These are phyloP conservation scores for Cyathus olla DNA, from an alignment of 1,284 basidiomycete genomes.

Conservation along the genomic window DNA sequence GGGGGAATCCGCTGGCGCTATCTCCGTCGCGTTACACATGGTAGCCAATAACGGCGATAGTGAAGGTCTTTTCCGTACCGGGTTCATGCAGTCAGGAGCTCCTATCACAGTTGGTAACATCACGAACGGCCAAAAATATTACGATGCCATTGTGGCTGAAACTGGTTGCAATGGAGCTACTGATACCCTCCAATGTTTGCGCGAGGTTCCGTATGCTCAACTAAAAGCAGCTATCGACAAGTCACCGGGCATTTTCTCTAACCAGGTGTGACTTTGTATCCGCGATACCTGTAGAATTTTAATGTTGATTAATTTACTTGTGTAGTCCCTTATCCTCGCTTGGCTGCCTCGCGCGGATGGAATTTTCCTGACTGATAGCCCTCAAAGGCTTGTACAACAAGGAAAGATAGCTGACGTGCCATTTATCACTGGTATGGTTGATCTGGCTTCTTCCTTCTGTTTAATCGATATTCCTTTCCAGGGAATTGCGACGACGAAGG, in stretches of 20 bases:
- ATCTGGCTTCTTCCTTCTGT: background rate
- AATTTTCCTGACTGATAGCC: constrained; percentile 55
- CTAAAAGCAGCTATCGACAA: constrained; percentile 55
- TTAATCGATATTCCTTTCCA: constrained; percentile 6
- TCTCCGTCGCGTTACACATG: constrained; percentile 66
- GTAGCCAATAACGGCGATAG: constrained; percentile 60
- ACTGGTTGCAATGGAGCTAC: constrained; percentile 52
- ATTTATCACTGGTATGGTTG: constrained; percentile 23
- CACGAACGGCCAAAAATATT: constrained; percentile 53
- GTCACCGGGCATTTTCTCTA: constrained; percentile 54
- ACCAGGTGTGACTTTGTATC: constrained; percentile 48
- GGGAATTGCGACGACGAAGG: constrained; percentile 66
- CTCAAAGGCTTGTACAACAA: constrained; percentile 39
- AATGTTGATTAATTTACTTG: background rate
- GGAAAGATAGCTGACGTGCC: constrained; percentile 31
- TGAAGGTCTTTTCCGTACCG: constrained; percentile 62
- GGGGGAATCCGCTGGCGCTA: constrained; percentile 70
- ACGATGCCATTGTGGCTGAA: constrained; percentile 56
- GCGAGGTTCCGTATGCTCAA: constrained; percentile 50
- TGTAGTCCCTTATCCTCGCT: constrained; percentile 49
- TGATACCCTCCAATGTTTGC: constrained; percentile 64
- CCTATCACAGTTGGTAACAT: constrained; percentile 55
- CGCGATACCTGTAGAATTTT: background rate
- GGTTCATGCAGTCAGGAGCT: constrained; percentile 65
- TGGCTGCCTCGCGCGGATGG: constrained; percentile 68